These are phyloP conservation scores for Cutaneotrichosporon cavernicola DNA, from an alignment of 1,284 basidiomycete genomes.

Conservation along the genomic window DNA sequence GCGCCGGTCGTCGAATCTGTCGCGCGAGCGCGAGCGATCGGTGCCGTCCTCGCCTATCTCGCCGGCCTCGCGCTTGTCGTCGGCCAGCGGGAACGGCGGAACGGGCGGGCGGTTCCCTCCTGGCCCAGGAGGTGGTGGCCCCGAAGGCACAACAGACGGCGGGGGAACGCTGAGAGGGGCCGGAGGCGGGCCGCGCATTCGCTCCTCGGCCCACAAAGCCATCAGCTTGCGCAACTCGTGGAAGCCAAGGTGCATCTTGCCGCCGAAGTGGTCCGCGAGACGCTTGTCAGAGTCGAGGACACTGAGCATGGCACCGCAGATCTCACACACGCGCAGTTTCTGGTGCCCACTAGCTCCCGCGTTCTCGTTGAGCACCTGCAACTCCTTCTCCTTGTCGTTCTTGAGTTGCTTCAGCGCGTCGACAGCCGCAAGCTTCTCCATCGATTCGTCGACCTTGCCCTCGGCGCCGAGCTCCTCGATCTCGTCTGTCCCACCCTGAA, in stretches of 20 bases:
- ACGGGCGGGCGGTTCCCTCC: slow-evolving; percentile 23
- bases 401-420: slow-evolving; percentile 97
- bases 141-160: slow-evolving; percentile 26
- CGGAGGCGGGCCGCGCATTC: slow-evolving; percentile 64
- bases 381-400: slow-evolving; percentile 92
- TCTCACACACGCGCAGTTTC: slow-evolving; percentile 97
- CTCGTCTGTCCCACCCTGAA: slow-evolving; percentile 96
- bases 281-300: slow-evolving; percentile 98
- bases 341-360: slow-evolving; percentile 98
- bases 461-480: slow-evolving; percentile 95
- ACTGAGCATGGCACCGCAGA: slow-evolving; percentile 97
- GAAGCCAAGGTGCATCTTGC: slow-evolving; percentile 99
- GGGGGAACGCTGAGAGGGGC: slow-evolving; percentile 12
- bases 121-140: slow-evolving; percentile 15
- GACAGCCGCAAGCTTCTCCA: slow-evolving; percentile 94
- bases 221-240: slow-evolving; percentile 95
- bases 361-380: slow-evolving; percentile 95
- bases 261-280: slow-evolving; percentile 98
- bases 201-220: slow-evolving; percentile 77
- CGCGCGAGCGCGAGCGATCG: slow-evolving; percentile 60
- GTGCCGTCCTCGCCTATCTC: slow-evolving; percentile 49
- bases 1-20: slow-evolving; percentile 58
- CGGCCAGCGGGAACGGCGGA: slow-evolving; percentile 39
- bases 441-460: slow-evolving; percentile 97
- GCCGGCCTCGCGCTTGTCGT: slow-evolving; percentile 52